Evolutionary conservation across 176 grass and related monocot species (phyloP).

Genomic region (Oryza coarctata): DNA sequence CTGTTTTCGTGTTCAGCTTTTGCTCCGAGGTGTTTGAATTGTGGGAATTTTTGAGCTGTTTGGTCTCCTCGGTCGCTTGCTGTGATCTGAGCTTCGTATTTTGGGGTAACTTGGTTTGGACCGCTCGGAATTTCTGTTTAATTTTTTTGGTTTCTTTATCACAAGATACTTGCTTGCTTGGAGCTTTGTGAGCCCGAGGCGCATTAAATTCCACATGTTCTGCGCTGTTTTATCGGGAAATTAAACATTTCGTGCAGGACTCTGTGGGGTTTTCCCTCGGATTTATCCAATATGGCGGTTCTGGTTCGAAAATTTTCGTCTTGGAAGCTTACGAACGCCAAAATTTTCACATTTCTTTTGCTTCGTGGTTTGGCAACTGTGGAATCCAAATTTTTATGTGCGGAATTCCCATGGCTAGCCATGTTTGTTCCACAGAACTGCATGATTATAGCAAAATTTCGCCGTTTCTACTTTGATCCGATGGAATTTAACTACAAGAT

Average conservation of each 20-base stretch:
- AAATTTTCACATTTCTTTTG: slow-evolving; percentile 6
- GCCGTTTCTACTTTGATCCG: slow-evolving; percentile 33
- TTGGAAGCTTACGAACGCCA: slow-evolving; percentile 3
- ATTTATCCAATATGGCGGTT: slow-evolving; percentile 31
- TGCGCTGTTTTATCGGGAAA: slow-evolving; percentile 29
- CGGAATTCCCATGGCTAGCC: neutral
- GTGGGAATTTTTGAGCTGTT: neutral
- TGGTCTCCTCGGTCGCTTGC: neutral
- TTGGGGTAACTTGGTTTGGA: slow-evolving; percentile 1
- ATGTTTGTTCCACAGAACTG: neutral
- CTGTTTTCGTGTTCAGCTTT: neutral
- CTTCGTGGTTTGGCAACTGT: neutral
- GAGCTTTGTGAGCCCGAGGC: slow-evolving; percentile 31
- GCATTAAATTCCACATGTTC: slow-evolving; percentile 37
- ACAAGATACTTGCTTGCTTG: slow-evolving; percentile 39
- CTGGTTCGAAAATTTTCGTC: slow-evolving; percentile 29
- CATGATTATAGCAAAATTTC: neutral
- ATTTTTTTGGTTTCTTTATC: slow-evolving; percentile 29
- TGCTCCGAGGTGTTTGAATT: slow-evolving; percentile 13
- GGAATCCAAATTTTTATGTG: neutral
- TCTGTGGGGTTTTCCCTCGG: neutral
- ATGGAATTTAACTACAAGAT: slow-evolving; percentile 7
- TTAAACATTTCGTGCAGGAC: slow-evolving; percentile 27
- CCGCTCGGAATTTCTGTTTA: neutral
- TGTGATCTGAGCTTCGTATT: slow-evolving; percentile 32